Percentiles rank a stretch among this genome's conserved stretches.
Conservation (phyloP, 164 flowering plant genomes). For the Warburgia ugandensis region DNA sequence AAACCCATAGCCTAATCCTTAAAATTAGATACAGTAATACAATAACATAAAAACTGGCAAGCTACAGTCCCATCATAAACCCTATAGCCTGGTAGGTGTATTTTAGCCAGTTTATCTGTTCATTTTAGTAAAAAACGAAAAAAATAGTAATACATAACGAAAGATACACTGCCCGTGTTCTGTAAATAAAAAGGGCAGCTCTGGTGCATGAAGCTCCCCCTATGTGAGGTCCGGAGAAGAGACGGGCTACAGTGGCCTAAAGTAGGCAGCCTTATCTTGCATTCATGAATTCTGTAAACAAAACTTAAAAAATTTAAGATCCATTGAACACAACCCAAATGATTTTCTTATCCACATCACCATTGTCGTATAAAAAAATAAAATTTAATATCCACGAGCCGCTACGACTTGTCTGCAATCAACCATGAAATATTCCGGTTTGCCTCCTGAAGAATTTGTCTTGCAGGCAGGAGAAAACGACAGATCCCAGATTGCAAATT, state of each 20-base stretch:
- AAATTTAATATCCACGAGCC: no score
- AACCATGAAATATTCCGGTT: background rate
- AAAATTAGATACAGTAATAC: background rate
- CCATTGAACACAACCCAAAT: slow-evolving; percentile 4
- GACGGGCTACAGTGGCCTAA: no score
- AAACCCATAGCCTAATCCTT: no score
- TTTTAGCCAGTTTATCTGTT: no score
- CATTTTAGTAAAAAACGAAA: background rate
- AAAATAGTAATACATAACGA: background rate
- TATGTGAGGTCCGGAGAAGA: no score
- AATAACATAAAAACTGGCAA: no score
- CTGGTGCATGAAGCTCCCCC: no score
- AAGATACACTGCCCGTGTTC: background rate
- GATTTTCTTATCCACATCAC: background rate
- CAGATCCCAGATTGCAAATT: background rate
- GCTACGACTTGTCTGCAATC: background rate
- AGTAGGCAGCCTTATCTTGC: no score
- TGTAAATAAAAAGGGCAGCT: no score
- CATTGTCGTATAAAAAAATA: slow-evolving; percentile 9
- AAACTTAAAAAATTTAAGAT: background rate
- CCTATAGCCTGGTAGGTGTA: no score
- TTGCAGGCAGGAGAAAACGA: background rate
- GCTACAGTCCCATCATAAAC: no score
- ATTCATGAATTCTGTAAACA: background rate
- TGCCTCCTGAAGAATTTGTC: background rate